Percentiles rank a stretch among this genome's conserved stretches.
phyloP scores from a whole-genome alignment of 495 filamentous ascomycete species.

The Xylaria grammica region DNA sequence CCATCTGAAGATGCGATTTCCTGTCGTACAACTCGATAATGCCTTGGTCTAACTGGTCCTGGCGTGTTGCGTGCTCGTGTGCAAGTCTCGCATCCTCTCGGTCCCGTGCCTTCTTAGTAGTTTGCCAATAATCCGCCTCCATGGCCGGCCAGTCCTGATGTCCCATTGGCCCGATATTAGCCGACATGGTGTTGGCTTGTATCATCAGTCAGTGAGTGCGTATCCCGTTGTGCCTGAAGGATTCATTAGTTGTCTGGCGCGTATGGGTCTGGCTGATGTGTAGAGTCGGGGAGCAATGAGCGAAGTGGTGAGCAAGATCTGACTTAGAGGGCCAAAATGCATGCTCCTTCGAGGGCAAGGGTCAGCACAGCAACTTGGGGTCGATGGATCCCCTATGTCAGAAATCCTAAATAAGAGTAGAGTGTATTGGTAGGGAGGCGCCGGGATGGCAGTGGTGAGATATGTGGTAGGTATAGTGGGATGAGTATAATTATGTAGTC shows the following conservation, averaged over 20 bases:
- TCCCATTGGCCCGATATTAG: slow-evolving; percentile 24
- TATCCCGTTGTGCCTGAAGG: slow-evolving; percentile 14
- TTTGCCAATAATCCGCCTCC: slow-evolving; percentile 29
- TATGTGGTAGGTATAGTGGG: background rate
- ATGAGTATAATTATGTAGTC: background rate
- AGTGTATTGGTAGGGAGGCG: background rate
- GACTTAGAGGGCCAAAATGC: background rate
- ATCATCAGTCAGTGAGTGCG: slow-evolving; percentile 7
- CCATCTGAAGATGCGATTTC: slow-evolving; percentile 21
- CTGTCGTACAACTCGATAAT: slow-evolving; percentile 28
- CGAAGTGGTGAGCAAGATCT: background rate
- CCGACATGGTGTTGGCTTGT: slow-evolving; percentile 30
- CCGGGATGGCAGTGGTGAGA: background rate
- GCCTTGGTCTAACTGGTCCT: slow-evolving; percentile 25
- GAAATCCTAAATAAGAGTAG: background rate
- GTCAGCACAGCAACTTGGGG: background rate
- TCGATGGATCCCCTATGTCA: background rate
- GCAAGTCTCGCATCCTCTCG: slow-evolving; percentile 25
- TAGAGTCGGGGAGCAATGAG: background rate
- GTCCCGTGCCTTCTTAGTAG: slow-evolving; percentile 23
- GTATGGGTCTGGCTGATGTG: background rate
- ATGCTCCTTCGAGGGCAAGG: background rate
- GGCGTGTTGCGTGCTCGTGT: slow-evolving; percentile 23
- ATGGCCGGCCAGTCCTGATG: slow-evolving; percentile 29
- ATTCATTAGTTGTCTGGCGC: slow-evolving; percentile 10